Evolutionary conservation across 345 rosid genomes (phyloP).

Genomic region (Aethionema arabicum): DNA sequence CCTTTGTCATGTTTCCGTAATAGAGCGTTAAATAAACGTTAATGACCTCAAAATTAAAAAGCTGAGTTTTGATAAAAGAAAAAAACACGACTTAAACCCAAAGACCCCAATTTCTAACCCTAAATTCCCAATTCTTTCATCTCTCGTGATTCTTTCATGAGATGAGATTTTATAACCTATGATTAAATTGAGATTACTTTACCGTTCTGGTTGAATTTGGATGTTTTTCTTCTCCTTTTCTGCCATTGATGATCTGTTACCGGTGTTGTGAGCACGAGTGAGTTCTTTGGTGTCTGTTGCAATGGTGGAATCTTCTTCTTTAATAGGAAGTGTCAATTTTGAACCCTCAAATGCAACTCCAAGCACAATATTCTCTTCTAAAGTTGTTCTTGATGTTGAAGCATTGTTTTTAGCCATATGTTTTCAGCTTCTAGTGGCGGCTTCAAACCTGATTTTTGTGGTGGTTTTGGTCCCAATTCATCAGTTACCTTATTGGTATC

Average conservation of each 20-base stretch:
- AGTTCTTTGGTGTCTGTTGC: slow-evolving; percentile 48
- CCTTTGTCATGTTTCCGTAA: no score
- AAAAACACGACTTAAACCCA: no score
- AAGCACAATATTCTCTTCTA: slow-evolving; percentile 82
- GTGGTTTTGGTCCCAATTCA: slow-evolving; percentile 43
- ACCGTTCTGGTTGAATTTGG: slow-evolving; percentile 9
- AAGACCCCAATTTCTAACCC: no score
- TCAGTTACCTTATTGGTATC: slow-evolving; percentile 48
- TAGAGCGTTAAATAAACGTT: no score
- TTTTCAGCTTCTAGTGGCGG: slow-evolving; percentile 36
- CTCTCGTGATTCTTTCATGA: no score
- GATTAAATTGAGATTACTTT: no score
- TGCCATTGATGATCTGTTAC: slow-evolving; percentile 38
- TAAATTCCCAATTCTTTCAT: no score
- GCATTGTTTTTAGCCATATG: slow-evolving; percentile 37
- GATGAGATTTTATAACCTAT: no score
- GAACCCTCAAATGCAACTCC: slow-evolving; percentile 89
- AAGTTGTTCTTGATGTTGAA: slow-evolving; percentile 45
- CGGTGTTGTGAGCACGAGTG: slow-evolving; percentile 44
- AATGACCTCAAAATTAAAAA: no score
- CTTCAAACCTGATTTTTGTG: slow-evolving; percentile 30
- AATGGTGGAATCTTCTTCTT: slow-evolving; percentile 50
- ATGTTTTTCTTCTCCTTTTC: slow-evolving; percentile 57
- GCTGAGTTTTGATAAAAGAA: no score
- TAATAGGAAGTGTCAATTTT: slow-evolving; percentile 84